Evolutionary conservation across 176 grass and related monocot genomes (phyloP).

Genomic region (Bolboschoenus planiculmis): DNA sequence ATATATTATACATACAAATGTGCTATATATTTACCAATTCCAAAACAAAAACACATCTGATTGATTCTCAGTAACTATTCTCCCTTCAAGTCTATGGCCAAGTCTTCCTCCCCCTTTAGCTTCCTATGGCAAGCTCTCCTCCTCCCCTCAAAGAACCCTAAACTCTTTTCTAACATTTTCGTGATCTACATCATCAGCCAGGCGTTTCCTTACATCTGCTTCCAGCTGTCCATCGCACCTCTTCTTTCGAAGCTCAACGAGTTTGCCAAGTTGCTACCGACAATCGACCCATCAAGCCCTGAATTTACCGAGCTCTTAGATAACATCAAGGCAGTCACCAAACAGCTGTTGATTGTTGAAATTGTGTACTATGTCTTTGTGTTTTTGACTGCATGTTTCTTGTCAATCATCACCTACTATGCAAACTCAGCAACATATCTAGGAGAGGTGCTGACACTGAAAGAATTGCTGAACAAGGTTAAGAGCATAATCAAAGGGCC

Average conservation of each 20-base stretch:
- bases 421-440: constrained; percentile 4
- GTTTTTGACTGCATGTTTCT: neutral
- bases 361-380: neutral
- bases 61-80: neutral
- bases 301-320: neutral
- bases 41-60: neutral
- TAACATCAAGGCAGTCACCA: neutral
- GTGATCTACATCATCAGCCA: constrained; percentile 13
- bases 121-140: constrained; percentile 21
- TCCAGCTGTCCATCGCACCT: neutral
- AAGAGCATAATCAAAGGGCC: constrained; percentile 23
- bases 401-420: constrained; percentile 7
- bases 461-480: neutral
- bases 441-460: constrained; percentile 4
- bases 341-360: neutral
- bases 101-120: neutral
- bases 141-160: constrained; percentile 21
- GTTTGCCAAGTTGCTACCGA: neutral
- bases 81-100: neutral
- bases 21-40: neutral
- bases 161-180: constrained; percentile 4
- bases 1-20: neutral
- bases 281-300: constrained; percentile 17
- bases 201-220: neutral
- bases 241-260: neutral